A percentile compares a stretch with the other conserved stretches of the same genome.
Conservation (phyloP, 352 stramenopile species). For the Pythium sp. region DNA sequence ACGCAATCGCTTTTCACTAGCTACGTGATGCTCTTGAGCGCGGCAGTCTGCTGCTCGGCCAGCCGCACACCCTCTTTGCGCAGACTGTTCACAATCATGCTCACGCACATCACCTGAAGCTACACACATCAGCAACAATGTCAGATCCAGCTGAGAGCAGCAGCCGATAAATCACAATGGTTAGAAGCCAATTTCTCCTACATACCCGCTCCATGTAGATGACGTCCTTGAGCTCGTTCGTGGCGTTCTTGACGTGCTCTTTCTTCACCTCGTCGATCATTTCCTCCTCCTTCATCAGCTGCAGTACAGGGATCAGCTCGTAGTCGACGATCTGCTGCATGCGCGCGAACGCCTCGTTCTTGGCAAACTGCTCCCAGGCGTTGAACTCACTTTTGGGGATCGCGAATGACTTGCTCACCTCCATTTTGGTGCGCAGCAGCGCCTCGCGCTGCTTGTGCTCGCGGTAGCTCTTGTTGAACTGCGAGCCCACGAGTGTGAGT, state of each 20-base stretch:
- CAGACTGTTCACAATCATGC: constrained; percentile 57
- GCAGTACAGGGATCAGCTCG: constrained; percentile 41
- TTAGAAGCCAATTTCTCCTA: not conserved
- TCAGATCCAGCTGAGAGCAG: not conserved
- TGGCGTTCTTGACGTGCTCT: constrained; percentile 22
- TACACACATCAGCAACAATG: constrained; percentile 17
- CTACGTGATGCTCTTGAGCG: constrained; percentile 61
- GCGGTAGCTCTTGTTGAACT: constrained; percentile 83
- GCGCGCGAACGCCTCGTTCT: constrained; percentile 42
- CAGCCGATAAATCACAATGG: not conserved
- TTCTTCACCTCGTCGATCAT: constrained; percentile 47
- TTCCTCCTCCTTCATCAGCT: constrained; percentile 46
- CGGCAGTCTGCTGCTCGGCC: constrained; percentile 66
- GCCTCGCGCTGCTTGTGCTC: constrained; percentile 76
- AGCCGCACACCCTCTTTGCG: constrained; percentile 71
- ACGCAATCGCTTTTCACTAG: not conserved
- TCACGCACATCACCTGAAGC: constrained; percentile 64
- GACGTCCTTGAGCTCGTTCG: constrained; percentile 45
- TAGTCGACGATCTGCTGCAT: constrained; percentile 39
- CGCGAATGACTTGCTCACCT: constrained; percentile 64
- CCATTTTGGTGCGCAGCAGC: constrained; percentile 62
- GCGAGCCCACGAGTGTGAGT: constrained; percentile 70
- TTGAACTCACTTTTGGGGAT: constrained; percentile 39
- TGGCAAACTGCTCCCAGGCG: constrained; percentile 49
- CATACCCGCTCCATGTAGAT: constrained; percentile 50